phyloP scores from a whole-genome alignment of 2,329 filamentous ascomycete genomes.

The Aspergillus pseudoterreus region DNA sequence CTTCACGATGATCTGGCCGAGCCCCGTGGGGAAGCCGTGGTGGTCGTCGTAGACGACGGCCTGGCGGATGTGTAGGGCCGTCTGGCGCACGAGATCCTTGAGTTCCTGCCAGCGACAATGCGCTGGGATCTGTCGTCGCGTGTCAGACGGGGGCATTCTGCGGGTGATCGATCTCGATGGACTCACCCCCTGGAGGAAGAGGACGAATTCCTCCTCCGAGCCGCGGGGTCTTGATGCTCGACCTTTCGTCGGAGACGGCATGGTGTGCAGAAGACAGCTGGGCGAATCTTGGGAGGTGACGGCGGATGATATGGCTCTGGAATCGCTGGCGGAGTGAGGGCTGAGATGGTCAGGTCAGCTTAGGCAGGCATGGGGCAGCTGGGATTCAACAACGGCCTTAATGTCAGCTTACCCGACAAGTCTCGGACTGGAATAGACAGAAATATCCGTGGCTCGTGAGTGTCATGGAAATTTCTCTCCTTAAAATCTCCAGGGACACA shows the following conservation, averaged over 20 bases:
- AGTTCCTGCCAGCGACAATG: slow-evolving; percentile 45
- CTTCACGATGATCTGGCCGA: slow-evolving; percentile 44
- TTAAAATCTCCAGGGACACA: not conserved
- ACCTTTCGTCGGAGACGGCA: slow-evolving; percentile 33
- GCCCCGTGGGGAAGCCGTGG: slow-evolving; percentile 39
- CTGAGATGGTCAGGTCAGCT: not conserved
- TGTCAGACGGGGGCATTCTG: slow-evolving; percentile 9
- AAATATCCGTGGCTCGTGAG: not conserved
- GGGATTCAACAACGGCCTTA: no score
- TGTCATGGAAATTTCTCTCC: not conserved
- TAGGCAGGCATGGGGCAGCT: not conserved
- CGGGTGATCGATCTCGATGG: not conserved
- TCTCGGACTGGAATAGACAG: not conserved
- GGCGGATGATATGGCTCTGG: no score
- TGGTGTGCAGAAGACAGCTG: not conserved
- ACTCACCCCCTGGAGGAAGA: slow-evolving; percentile 42
- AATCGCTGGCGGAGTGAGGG: no score
- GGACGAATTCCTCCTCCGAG: slow-evolving; percentile 42
- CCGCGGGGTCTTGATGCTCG: slow-evolving; percentile 27
- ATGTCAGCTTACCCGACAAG: no score
- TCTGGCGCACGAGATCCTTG: slow-evolving; percentile 44
- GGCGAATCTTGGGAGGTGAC: not conserved
- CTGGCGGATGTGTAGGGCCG: slow-evolving; percentile 42
- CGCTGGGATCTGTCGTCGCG: slow-evolving; percentile 33
- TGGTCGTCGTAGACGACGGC: slow-evolving; percentile 44